Conservation (phyloP, 1,139 yeast genomes). For the Candida sojae region DNA sequence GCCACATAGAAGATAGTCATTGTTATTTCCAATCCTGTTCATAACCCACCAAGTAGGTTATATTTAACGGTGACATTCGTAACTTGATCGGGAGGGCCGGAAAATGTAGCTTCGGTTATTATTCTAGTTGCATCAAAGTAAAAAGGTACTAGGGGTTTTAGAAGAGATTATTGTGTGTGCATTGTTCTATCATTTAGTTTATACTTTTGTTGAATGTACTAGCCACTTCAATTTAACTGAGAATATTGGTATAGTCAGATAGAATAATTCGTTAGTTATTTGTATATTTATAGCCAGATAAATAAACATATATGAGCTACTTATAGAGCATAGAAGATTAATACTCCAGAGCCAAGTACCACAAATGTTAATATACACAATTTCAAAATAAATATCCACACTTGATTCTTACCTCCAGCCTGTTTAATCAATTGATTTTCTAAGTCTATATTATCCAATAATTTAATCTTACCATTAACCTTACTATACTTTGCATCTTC, state of each 20-base stretch:
- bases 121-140: too few species aligned
- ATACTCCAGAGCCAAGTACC: slow-evolving; percentile 36
- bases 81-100: too few species aligned
- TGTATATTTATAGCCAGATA: slow-evolving; percentile 1
- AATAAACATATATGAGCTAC: slow-evolving; percentile 10
- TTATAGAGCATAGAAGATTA: slow-evolving; percentile 37
- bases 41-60: too few species aligned
- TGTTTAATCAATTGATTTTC: slow-evolving; percentile 41
- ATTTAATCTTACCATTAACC: slow-evolving; percentile 6
- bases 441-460: slow-evolving; percentile 33
- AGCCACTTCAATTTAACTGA: neutral
- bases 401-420: slow-evolving; percentile 42
- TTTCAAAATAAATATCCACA: slow-evolving; percentile 34
- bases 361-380: slow-evolving; percentile 28
- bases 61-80: too few species aligned
- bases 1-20: too few species aligned
- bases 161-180: too few species aligned
- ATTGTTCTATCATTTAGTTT: too few species aligned
- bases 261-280: too few species aligned
- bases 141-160: too few species aligned
- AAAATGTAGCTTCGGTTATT: too few species aligned
- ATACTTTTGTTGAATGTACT: too few species aligned
- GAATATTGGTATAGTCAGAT: neutral
- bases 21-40: too few species aligned
- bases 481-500: slow-evolving; percentile 14